Base-by-base conservation (phyloP, 306 rosid genomes). In the Casuarina equisetifolia region DNA sequence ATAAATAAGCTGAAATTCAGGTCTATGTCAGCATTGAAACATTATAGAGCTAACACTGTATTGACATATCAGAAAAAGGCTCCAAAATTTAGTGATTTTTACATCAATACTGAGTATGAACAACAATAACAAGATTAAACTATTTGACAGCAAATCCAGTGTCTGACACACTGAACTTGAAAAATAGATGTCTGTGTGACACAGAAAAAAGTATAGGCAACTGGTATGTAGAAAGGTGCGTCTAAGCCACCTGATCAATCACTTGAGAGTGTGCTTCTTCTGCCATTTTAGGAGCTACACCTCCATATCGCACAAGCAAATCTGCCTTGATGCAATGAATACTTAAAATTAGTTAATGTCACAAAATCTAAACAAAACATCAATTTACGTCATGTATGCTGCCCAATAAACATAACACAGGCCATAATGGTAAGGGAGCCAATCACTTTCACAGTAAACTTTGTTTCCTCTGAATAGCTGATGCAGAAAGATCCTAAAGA, bases 261-360 rank as follows among this genome's bases (percentile, higher is more conserved):
- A 81, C 97, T 87, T 87, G 93, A 0, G 87, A 80, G 72, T 95
- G 98, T 42, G 98, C 97, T 87, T 89, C 98, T 89, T 91, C 97
- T 53, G 98, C 98, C 97, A 91, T 92, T 89, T 95, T 91, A 6
- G 98, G 97, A 76, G 97, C 96, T 85, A 95, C 98, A 19, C 97
- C 97, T 70, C 97, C 98, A 82, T 88, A 92, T 79, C 77, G 89
- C 42, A 78, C 92, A 66, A 95, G 98, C 88, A 95, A 85, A 45
- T 92, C 97, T 74, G 92, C 98, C 98, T 95, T 88, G 74, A 85
- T 48, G 54, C 35, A 75, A 78, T 69, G 42, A 87, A 87, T 55
- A 75, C 53, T 68, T 32, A 40, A 69, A 81, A 53, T 77, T 66
- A 84, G 84, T 75, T 38, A 54, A 46, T 16, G 17, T 1, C 13